Evolutionary conservation across 2,329 filamentous ascomycete genomes (phyloP).

Genomic region (Pseudogymnoascus sp.): DNA sequence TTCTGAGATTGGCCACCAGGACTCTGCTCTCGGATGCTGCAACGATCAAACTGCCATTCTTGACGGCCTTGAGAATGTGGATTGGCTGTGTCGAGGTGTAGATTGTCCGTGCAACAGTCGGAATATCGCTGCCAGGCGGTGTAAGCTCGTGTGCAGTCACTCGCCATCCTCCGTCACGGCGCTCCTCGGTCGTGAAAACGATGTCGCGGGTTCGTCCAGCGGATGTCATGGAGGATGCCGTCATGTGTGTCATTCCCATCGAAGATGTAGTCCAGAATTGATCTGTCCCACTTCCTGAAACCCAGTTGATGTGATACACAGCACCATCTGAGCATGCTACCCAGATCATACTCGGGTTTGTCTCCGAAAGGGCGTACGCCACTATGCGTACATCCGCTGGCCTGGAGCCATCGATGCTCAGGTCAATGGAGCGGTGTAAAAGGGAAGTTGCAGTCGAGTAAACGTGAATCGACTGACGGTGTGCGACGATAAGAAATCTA

Average conservation of each 20-base stretch:
- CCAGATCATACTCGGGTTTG: conserved; percentile 45
- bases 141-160: conserved; percentile 31
- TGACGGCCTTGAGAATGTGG: conserved; percentile 43
- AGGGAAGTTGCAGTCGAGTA: conserved; percentile 78
- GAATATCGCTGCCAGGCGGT: conserved; percentile 24
- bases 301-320: conserved; percentile 54
- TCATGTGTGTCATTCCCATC: conserved; percentile 30
- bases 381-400: conserved; percentile 29
- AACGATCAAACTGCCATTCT: conserved; percentile 52
- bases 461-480: conserved; percentile 68
- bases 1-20: conserved; percentile 49
- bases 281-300: conserved; percentile 37
- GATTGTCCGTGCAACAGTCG: conserved; percentile 34
- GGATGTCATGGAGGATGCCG: conserved; percentile 30
- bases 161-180: conserved; percentile 27
- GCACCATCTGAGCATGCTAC: conserved; percentile 52
- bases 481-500: conserved; percentile 66
- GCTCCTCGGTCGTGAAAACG: conserved; percentile 29
- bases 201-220: conserved; percentile 28
- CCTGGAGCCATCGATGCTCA: conserved; percentile 30
- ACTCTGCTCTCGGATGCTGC: conserved; percentile 47
- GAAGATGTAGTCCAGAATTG: conserved; percentile 34
- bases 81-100: conserved; percentile 32
- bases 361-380: conserved; percentile 36
- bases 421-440: conserved; percentile 63